Percentiles rank a stretch among this genome's conserved stretches.
Evolutionary conservation across 352 stramenopile genomes (phyloP).

Genomic region (Thalassiosira delicatula): DNA sequence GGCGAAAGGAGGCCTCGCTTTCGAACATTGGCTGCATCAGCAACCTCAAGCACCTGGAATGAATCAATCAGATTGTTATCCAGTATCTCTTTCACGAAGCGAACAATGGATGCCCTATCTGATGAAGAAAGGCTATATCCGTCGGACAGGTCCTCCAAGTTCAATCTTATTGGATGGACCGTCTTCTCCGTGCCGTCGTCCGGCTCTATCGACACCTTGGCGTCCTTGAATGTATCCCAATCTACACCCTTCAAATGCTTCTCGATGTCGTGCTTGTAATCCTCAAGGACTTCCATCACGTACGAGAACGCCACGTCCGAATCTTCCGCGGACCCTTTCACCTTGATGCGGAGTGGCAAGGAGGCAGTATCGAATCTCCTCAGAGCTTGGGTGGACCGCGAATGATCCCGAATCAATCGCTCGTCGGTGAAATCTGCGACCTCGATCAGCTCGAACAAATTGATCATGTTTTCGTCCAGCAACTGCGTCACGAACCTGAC

Average conservation of each 20-base stretch:
- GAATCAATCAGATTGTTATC: slow-evolving; percentile 8
- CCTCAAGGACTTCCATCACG: slow-evolving; percentile 1
- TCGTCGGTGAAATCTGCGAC: not conserved
- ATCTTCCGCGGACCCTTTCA: not conserved
- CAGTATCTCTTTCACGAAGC: slow-evolving; percentile 13
- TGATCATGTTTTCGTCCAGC: no score
- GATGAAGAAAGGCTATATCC: slow-evolving; percentile 1
- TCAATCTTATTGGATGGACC: slow-evolving; percentile 19
- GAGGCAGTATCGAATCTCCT: not conserved
- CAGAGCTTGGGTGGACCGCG: no score
- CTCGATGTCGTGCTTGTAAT: not conserved
- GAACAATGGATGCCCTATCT: slow-evolving; percentile 4
- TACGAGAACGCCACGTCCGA: slow-evolving; percentile 6
- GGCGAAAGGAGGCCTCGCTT: no score
- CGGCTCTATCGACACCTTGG: not conserved
- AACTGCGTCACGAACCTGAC: not conserved
- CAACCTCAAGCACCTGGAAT: no score
- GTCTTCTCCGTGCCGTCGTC: not conserved
- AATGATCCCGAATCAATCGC: not conserved
- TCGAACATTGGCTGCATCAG: no score
- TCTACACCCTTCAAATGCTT: not conserved
- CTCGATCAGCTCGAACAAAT: no score
- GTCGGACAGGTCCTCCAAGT: slow-evolving; percentile 13
- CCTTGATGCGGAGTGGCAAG: not conserved
- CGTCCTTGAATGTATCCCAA: not conserved